Evolutionary conservation across 176 grass and related monocot species (phyloP).

Genomic region (Juncus effusus): DNA sequence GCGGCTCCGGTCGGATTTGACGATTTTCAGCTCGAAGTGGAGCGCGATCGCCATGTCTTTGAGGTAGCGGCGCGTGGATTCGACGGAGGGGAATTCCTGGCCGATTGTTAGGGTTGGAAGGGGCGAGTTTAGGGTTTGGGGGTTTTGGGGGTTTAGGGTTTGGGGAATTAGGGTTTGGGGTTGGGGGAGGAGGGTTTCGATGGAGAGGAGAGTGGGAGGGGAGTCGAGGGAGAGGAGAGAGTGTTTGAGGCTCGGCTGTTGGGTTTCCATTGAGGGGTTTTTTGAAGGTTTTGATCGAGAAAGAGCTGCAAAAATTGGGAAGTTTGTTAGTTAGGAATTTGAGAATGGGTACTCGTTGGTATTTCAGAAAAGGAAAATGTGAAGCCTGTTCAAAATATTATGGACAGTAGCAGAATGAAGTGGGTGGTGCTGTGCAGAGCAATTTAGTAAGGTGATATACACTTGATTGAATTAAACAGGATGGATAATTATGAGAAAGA

Average conservation of each 20-base stretch:
- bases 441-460: too few relatives aligned
- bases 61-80: constrained; percentile 57
- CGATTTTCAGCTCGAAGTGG: constrained; percentile 82
- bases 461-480: too few relatives aligned
- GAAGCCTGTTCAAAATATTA: too few relatives aligned
- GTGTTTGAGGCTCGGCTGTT: neutral
- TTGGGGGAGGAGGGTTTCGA: constrained; percentile 2
- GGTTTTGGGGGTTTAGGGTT: constrained; percentile 28
- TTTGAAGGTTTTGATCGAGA: neutral
- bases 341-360: neutral
- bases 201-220: constrained; percentile 17
- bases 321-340: neutral
- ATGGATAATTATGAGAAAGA: too few relatives aligned
- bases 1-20: constrained; percentile 88
- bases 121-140: neutral
- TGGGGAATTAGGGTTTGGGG: constrained; percentile 33
- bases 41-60: constrained; percentile 95
- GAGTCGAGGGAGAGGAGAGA: constrained; percentile 14
- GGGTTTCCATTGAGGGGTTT: neutral
- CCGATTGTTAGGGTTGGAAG: constrained; percentile 55
- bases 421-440: too few relatives aligned
- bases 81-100: constrained; percentile 86
- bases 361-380: neutral
- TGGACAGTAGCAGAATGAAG: too few relatives aligned
- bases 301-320: constrained; percentile 5